Evolutionary conservation across 1,284 basidiomycete genomes (phyloP), one percentile per base, ranked within the genome.

Genomic region (Mycena citricolor): DNA sequence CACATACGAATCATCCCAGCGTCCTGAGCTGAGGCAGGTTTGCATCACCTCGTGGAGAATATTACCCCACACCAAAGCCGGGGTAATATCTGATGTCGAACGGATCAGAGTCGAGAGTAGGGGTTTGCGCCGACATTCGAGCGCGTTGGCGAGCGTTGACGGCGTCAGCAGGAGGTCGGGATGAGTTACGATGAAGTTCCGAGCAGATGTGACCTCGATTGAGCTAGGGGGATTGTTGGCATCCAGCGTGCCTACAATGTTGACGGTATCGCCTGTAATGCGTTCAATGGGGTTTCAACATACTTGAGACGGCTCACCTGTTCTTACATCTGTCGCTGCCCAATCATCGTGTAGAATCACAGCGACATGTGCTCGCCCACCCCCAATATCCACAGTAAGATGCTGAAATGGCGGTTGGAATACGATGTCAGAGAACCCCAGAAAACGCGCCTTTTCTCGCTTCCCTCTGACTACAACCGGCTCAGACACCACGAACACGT

Each of bases 11-110:
- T 77, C 71, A 36, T 83, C 82, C 86, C 86, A 90, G 19, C 65
- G 64, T 10, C 68, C 66, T 29, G 75, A 70, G 24, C 61, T 63
- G 24, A 97, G 67, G 53, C 89, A 91, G 0, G 71, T 69, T 60
- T 97, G 92, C 68, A 94, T 81, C 16, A 95, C 82, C 51, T 90
- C 84, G 57, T 97, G 94, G 3, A 95, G 73, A 60, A 97, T 82
- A 54, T 85, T 94, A 17, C 94, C 94, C 80, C 91, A 95, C 0
- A 94, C 71, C 16, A 95, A 68, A 1, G 81, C 71, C 2, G 83
- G 83, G 0, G 82, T 78, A 30, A 64, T 68, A 55, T 77, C 81
- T 22, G 64, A 79, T 46, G 68, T 78, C 25, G 71, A 85, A 49
- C 71, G 83, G 38, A 81, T 71, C 52, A 77, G 65, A 12, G 67